Conservation (phyloP, 768 basidiomycete species). For the Tremella yokohamensis region DNA sequence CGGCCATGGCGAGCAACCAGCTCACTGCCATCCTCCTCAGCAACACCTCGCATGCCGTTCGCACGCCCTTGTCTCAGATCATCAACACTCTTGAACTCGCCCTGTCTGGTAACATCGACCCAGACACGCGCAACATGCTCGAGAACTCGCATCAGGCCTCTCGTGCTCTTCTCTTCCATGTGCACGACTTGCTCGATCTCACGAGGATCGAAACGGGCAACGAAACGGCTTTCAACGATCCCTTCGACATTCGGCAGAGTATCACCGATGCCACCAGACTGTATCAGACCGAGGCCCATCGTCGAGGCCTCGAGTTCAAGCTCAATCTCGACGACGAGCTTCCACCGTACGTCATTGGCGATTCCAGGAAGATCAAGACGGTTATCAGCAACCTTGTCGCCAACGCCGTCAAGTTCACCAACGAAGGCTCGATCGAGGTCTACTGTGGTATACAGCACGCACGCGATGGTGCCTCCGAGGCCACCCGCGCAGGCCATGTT, state of each 20-base stretch:
- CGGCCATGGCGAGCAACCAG: slow-evolving; percentile 66
- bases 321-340: slow-evolving; percentile 61
- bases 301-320: slow-evolving; percentile 61
- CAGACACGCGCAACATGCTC: slow-evolving; percentile 71
- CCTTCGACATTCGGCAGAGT: slow-evolving; percentile 63
- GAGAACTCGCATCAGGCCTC: slow-evolving; percentile 70
- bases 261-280: slow-evolving; percentile 64
- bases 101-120: slow-evolving; percentile 68
- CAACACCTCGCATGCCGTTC: slow-evolving; percentile 79
- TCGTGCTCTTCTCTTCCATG: slow-evolving; percentile 71
- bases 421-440: slow-evolving; percentile 61
- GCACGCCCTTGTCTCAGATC: slow-evolving; percentile 58
- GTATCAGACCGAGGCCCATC: slow-evolving; percentile 64
- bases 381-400: slow-evolving; percentile 74
- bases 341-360: slow-evolving; percentile 61
- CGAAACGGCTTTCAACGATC: slow-evolving; percentile 71
- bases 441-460: slow-evolving; percentile 56
- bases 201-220: slow-evolving; percentile 72
- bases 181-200: slow-evolving; percentile 77
- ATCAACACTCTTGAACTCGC: slow-evolving; percentile 83
- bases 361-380: slow-evolving; percentile 68
- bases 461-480: slow-evolving; percentile 7
- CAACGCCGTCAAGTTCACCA: slow-evolving; percentile 76
- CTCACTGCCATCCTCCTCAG: slow-evolving; percentile 70
- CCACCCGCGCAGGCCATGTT: slow-evolving; percentile 13